Percentiles rank a stretch among this genome's conserved stretches.
phyloP scores from a whole-genome alignment of 1,284 basidiomycete species.

The Heterobasidion annosum region DNA sequence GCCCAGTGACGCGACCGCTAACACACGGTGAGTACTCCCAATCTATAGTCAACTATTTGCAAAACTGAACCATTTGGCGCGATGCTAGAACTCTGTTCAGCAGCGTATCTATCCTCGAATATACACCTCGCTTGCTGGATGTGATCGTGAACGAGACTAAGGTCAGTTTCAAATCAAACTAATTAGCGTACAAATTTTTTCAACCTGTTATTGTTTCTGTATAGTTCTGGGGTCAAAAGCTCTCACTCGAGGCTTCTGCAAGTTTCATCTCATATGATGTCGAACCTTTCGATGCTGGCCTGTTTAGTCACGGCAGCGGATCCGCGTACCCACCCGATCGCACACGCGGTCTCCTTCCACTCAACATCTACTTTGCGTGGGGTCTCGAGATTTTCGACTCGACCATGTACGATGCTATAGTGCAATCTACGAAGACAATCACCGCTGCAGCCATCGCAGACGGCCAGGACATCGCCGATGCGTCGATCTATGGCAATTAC shows the following conservation, averaged over 20 bases:
- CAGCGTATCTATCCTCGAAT: neutral
- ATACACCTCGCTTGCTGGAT: neutral
- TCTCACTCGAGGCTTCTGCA: slow-evolving; percentile 15
- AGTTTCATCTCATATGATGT: neutral
- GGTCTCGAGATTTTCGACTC: slow-evolving; percentile 4
- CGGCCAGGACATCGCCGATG: slow-evolving; percentile 15
- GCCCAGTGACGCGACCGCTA: neutral
- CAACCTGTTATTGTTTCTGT: too few relatives aligned
- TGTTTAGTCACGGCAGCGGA: slow-evolving; percentile 7
- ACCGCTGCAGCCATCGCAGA: slow-evolving; percentile 8
- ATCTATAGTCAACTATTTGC: neutral
- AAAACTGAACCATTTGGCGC: neutral
- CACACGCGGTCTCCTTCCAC: slow-evolving; percentile 9
- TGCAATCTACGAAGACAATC: slow-evolving; percentile 1
- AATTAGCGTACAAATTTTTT: neutral
- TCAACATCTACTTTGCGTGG: slow-evolving; percentile 11
- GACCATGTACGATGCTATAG: slow-evolving; percentile 8
- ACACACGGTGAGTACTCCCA: neutral
- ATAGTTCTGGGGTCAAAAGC: slow-evolving; percentile 6
- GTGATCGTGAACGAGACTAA: slow-evolving; percentile 1
- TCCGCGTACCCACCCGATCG: slow-evolving; percentile 14
- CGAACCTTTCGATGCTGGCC: slow-evolving; percentile 7
- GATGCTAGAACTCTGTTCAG: neutral
- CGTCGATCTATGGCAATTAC: slow-evolving; percentile 20
- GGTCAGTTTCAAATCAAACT: neutral